Base-by-base conservation (phyloP, 345 rosid species). In the Hibiscus mutabilis region DNA sequence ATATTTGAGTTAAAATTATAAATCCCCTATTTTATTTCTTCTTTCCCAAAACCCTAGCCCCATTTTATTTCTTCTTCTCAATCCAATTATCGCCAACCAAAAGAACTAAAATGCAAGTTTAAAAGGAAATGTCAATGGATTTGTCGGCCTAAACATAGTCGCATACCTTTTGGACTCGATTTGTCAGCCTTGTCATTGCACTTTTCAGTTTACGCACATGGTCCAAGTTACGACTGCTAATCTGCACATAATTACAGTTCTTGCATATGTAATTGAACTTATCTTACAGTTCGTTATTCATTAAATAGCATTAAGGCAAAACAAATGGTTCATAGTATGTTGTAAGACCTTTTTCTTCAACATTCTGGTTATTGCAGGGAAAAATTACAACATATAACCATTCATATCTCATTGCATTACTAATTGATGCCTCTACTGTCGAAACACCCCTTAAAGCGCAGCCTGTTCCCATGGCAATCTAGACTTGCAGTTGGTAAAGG, bases 141-240 rank as follows among this genome's bases (percentile, higher is more conserved):
- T n/a, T n/a, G n/a, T n/a, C n/a, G n/a, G n/a, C 21, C 29, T 57
- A 57, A 11, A 37, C 76, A 27, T 59, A 27, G 62, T 25, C 13
- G 27, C 69, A 47, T 77, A 84, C 90, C 82, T 85, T 83, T 73
- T 84, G 89, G 68, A 87, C 87, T 58, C 86, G 78, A 72, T 74
- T 79, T 60, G 84, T 80, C 80, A 87, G 74, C 69, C 86, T 82
- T 57, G 88, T 87, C 87, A 87, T 87, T 4, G 85, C 82, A 74
- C 87, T 82, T 77, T 85, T 87, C 78, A 85, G 59, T 70, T 83
- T 87, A 21, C 87, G 85, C 75, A 79, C 86, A 18, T 81, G 72
- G 27, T 85, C 87, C 81, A 85, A 77, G 74, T 87, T 83, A 37
- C 80, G 85, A 75, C 89, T 82, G 82, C 91, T 83, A 74, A 87